Percentiles rank a stretch among this genome's conserved stretches.
Evolutionary conservation across 768 basidiomycete genomes (phyloP).

Genomic region (Hypholoma fasciculare): DNA sequence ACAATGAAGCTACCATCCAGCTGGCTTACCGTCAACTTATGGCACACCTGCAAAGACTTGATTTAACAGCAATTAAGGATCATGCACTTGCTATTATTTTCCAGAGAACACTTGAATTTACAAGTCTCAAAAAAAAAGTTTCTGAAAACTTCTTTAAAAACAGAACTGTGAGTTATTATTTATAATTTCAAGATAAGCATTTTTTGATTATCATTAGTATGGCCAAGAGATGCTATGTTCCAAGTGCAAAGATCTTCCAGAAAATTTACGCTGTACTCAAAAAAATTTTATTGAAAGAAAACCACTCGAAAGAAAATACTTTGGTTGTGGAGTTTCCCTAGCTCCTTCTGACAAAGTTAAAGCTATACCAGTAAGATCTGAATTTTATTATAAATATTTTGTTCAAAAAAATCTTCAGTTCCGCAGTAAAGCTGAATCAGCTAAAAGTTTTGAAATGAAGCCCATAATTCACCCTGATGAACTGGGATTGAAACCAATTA

Average conservation of each 20-base stretch:
- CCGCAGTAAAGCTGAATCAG: neutral
- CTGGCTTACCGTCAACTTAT: neutral
- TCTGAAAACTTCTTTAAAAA: neutral
- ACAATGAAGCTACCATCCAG: neutral
- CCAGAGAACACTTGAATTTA: neutral
- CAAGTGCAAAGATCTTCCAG: neutral
- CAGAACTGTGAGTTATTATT: neutral
- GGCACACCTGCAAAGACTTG: neutral
- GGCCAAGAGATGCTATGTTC: neutral
- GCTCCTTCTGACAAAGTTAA: neutral
- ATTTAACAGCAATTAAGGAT: neutral
- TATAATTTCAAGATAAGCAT: neutral
- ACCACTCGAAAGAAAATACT: neutral
- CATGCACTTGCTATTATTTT: neutral
- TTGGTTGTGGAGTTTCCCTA: neutral
- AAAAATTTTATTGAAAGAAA: neutral
- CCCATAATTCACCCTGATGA: neutral
- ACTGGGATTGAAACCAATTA: neutral
- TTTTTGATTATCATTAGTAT: neutral
- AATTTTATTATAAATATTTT: too few species aligned
- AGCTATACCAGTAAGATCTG: neutral
- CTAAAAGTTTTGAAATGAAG: neutral
- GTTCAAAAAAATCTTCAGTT: too few species aligned
- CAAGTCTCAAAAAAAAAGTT: neutral
- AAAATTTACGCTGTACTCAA: neutral